Base-by-base conservation (phyloP, 257 asterid genomes). In the Scutellaria minor region DNA sequence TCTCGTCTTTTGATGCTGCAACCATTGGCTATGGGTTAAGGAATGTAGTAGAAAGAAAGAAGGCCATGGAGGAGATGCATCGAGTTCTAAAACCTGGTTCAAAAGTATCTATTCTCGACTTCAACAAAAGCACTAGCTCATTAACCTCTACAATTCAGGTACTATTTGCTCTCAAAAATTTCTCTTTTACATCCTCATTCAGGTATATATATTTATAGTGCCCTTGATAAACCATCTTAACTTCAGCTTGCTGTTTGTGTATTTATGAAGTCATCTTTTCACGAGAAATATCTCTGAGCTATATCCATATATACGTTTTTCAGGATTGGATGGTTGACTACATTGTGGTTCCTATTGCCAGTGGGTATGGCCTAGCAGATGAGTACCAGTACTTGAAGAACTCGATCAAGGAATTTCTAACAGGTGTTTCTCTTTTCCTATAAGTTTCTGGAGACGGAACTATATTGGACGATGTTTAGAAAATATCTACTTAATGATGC, bases 1-100 rank as follows among this genome's bases (percentile, higher is more conserved):
- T 71, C 58, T 86, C 86, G 22, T 79, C 72, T 71, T 93, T 91
- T 69, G 90, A 93, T 76, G 96, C 93, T 53, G 89, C 92, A 48
- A 91, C 97, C 50, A 88, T 91, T 76, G 97, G 96, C 55, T 93
- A 83, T 54, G 98, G 98, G 48, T 73, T 94, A 62, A 79, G 96
- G 70, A 94, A 91, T 73, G 81, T 94, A 45, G 74, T 89, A 27
- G 93, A 91, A 78, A 83, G 86, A 75, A 82, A 47, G 46, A 88
- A 79, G 77, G 88, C 96, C 44, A 73, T 94, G 70, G 77, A 77
- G 83, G 96, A 91, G 84, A 83, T 86, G 73, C 35, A 51, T 76
- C 85, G 96, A 72, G 95, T 94, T 75, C 81, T 94, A 54, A 94
- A 89, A 76, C 93, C 85, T 7, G 95, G 96, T 70, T 85, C 96